A percentile compares a stretch with the other conserved stretches of the same genome.
phyloP scores from a whole-genome alignment of 2,329 filamentous ascomycete species.

The Daldinia eschscholtzii region DNA sequence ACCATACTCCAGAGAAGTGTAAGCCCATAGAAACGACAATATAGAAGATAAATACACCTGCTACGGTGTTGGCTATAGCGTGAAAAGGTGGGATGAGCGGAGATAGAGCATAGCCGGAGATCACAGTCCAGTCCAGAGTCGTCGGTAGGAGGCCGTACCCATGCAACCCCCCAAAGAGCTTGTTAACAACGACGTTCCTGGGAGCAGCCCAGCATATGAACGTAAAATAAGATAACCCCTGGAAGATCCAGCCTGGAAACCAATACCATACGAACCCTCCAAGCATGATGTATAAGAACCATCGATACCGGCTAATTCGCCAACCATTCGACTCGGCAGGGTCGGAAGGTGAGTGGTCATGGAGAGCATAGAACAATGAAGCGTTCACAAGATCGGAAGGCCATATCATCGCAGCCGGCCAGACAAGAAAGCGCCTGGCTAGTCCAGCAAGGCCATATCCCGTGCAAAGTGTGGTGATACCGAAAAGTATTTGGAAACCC shows the following conservation, averaged over 20 bases:
- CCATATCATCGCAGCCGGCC: constrained; percentile 75
- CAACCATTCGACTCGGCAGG: constrained; percentile 67
- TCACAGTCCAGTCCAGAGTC: constrained; percentile 75
- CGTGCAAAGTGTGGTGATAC: constrained; percentile 71
- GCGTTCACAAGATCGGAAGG: constrained; percentile 70
- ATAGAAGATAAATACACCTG: constrained; percentile 68
- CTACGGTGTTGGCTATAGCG: constrained; percentile 70
- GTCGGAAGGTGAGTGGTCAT: constrained; percentile 69
- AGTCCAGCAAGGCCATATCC: constrained; percentile 74
- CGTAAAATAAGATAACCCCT: constrained; percentile 55
- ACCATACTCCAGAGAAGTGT: constrained; percentile 70
- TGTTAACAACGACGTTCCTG: constrained; percentile 71
- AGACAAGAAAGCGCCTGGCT: constrained; percentile 69
- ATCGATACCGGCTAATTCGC: constrained; percentile 68
- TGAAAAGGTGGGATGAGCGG: constrained; percentile 71
- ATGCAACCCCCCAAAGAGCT: constrained; percentile 72
- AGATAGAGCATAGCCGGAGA: constrained; percentile 68
- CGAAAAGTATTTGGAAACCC: constrained; percentile 70
- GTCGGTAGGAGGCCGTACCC: constrained; percentile 73
- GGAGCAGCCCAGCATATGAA: constrained; percentile 66
- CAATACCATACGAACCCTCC: constrained; percentile 64
- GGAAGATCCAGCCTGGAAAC: constrained; percentile 65
- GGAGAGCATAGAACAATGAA: constrained; percentile 73
- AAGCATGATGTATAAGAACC: constrained; percentile 66
- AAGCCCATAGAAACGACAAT: constrained; percentile 69